phyloP scores from a whole-genome alignment of 2,329 filamentous ascomycete species.

The Polytolypa hystricis region DNA sequence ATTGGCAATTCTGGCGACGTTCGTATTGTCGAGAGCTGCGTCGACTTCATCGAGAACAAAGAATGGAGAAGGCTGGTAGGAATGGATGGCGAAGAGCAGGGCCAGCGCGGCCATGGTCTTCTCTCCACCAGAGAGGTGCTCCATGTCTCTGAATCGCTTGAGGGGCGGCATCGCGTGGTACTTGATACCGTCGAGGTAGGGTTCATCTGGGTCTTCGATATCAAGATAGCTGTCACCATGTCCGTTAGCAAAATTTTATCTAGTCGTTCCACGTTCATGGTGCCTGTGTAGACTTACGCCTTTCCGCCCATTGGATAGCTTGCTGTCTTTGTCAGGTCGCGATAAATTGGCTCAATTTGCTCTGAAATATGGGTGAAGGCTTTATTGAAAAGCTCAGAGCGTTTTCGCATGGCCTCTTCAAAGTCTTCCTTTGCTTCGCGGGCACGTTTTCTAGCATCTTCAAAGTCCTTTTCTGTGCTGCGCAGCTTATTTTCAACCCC shows the following conservation, averaged over 20 bases:
- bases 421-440: constrained; percentile 73
- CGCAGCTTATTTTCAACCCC: constrained; percentile 73
- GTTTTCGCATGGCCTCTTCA: constrained; percentile 65
- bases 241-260: neutral
- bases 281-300: constrained; percentile 34
- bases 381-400: constrained; percentile 86
- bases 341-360: constrained; percentile 88
- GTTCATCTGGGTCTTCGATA: constrained; percentile 91
- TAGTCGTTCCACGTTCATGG: constrained; percentile 6
- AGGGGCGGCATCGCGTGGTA: constrained; percentile 98
- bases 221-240: constrained; percentile 56
- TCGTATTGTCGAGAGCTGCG: constrained; percentile 94
- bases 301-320: constrained; percentile 88
- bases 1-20: constrained; percentile 90
- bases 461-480: constrained; percentile 78
- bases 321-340: constrained; percentile 79
- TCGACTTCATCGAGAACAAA: constrained; percentile 98
- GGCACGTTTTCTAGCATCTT: constrained; percentile 65
- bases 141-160: constrained; percentile 98
- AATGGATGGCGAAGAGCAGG: constrained; percentile 93
- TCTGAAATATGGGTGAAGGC: constrained; percentile 92
- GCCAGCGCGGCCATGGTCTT: constrained; percentile 98
- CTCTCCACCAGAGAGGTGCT: constrained; percentile 91
- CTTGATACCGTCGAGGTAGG: constrained; percentile 90
- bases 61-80: constrained; percentile 89